Evolutionary conservation across 192 early-diverging fungal genomes (phyloP).

Genomic region (Radiomyces spectabilis): DNA sequence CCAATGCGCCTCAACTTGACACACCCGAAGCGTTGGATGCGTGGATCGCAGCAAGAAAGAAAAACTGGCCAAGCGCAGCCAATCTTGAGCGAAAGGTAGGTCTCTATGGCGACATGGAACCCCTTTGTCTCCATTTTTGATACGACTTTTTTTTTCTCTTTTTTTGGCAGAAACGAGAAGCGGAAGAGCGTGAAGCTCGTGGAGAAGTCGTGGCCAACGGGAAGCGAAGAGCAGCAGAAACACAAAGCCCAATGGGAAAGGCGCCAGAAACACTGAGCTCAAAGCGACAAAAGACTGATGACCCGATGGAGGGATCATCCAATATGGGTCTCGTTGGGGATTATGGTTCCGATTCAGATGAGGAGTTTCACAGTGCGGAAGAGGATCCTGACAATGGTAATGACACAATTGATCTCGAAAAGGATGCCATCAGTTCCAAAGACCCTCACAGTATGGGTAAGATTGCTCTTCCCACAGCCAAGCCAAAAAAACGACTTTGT

Average conservation of each 20-base stretch:
- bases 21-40: constrained; percentile 67
- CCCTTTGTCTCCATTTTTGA: not conserved
- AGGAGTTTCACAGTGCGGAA: constrained; percentile 8
- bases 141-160: not conserved
- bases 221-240: not conserved
- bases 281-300: not conserved
- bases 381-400: constrained; percentile 23
- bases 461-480: constrained; percentile 13
- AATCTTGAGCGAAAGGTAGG: constrained; percentile 59
- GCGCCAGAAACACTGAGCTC: not conserved
- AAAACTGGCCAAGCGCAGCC: constrained; percentile 65
- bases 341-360: constrained; percentile 28
- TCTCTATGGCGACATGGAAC: not conserved
- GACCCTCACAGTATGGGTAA: constrained; percentile 32
- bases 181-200: constrained; percentile 11
- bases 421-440: constrained; percentile 40
- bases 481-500: constrained; percentile 12
- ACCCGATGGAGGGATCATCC: too few relatives aligned
- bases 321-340: constrained; percentile 6
- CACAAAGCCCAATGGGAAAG: not conserved
- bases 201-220: not conserved
- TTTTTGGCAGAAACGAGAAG: constrained; percentile 26
- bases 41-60: constrained; percentile 81
- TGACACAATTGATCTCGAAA: constrained; percentile 34
- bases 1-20: constrained; percentile 33